Evolutionary conservation across 2,329 filamentous ascomycete species (phyloP).

Genomic region (Esteya vermicola): DNA sequence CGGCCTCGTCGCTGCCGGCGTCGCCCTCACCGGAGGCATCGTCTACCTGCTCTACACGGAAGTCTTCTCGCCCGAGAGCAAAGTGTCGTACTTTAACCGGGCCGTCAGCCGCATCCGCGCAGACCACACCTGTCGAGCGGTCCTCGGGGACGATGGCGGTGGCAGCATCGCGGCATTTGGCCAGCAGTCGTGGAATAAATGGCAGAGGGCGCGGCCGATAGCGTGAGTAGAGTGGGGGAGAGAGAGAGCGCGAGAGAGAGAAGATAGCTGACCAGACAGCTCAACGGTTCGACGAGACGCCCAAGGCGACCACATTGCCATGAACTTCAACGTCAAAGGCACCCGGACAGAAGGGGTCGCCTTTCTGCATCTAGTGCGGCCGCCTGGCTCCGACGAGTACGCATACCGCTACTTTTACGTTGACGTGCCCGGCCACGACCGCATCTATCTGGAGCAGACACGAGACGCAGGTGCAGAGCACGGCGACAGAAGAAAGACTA

Average conservation of each 20-base stretch:
- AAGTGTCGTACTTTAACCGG: slow-evolving; percentile 77
- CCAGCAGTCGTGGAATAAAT: slow-evolving; percentile 67
- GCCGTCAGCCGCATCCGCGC: slow-evolving; percentile 66
- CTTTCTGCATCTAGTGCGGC: slow-evolving; percentile 62
- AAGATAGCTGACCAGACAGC: slow-evolving; percentile 25
- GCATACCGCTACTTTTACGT: slow-evolving; percentile 70
- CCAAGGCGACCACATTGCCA: slow-evolving; percentile 65
- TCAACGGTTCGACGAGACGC: slow-evolving; percentile 56
- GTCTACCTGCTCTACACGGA: slow-evolving; percentile 66
- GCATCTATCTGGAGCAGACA: slow-evolving; percentile 51
- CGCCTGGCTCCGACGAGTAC: slow-evolving; percentile 48
- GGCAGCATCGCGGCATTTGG: slow-evolving; percentile 70
- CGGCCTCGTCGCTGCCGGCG: slow-evolving; percentile 57
- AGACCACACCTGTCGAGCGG: slow-evolving; percentile 53
- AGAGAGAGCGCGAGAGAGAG: no score
- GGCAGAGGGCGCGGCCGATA: slow-evolving; percentile 53
- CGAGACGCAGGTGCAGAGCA: slow-evolving; percentile 28
- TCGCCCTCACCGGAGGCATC: slow-evolving; percentile 66
- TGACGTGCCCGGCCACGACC: slow-evolving; percentile 58
- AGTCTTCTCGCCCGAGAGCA: slow-evolving; percentile 73
- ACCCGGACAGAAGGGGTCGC: slow-evolving; percentile 60
- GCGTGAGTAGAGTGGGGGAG: no score
- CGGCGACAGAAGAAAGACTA: slow-evolving; percentile 23
- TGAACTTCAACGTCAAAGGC: slow-evolving; percentile 81
- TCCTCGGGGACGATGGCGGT: slow-evolving; percentile 57